phyloP scores from a whole-genome alignment of 768 basidiomycete genomes.

The Psilocybe cubensis region DNA sequence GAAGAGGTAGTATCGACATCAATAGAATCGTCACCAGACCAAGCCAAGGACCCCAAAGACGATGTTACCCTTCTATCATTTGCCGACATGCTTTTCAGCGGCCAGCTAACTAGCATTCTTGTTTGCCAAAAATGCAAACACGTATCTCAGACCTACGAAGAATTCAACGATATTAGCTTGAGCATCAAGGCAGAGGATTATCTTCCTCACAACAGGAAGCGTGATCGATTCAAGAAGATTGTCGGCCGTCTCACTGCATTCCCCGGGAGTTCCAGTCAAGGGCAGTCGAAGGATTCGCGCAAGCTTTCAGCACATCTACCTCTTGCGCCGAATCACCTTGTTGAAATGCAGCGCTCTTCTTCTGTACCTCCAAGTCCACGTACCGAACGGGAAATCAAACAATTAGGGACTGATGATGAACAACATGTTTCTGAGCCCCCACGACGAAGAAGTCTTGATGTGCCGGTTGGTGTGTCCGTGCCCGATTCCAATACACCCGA shows the following conservation, averaged over 20 bases:
- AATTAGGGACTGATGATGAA: constrained; percentile 33
- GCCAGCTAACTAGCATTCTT: constrained; percentile 86
- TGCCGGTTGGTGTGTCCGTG: background rate
- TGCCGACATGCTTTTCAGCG: constrained; percentile 90
- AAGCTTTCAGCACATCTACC: background rate
- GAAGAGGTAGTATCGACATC: background rate
- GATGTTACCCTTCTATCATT: constrained; percentile 57
- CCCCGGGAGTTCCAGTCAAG: constrained; percentile 18
- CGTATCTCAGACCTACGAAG: constrained; percentile 90
- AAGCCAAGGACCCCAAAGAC: background rate
- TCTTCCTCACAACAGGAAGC: constrained; percentile 60
- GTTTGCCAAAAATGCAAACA: constrained; percentile 95
- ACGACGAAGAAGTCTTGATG: constrained; percentile 49
- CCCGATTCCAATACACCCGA: constrained; percentile 12
- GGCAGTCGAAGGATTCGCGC: background rate
- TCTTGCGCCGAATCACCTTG: constrained; percentile 6
- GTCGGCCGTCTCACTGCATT: constrained; percentile 63
- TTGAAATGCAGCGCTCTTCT: constrained; percentile 52
- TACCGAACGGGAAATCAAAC: constrained; percentile 19
- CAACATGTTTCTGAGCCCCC: constrained; percentile 36
- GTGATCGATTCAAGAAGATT: constrained; percentile 76
- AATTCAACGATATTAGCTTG: constrained; percentile 92
- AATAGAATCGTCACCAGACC: background rate
- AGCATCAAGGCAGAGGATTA: constrained; percentile 87
- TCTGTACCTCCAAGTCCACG: constrained; percentile 56